A percentile compares a stretch with the other conserved stretches of the same genome.
Evolutionary conservation across 176 grass and related monocot genomes (phyloP).

Genomic region (Triticum timopheevii): DNA sequence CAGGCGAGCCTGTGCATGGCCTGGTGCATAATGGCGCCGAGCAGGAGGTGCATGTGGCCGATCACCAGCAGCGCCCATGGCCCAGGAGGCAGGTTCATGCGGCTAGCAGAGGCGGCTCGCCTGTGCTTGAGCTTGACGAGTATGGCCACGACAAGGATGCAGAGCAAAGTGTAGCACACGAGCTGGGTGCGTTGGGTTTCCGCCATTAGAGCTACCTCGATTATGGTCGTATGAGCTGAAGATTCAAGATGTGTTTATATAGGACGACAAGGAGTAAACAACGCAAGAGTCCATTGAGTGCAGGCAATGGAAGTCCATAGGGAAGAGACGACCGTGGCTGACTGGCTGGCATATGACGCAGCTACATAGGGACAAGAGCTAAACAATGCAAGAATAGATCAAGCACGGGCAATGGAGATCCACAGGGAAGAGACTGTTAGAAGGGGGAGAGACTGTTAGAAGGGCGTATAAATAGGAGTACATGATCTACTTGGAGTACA

Average conservation of each 20-base stretch:
- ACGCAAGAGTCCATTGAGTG: background rate
- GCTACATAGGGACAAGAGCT: background rate
- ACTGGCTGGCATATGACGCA: background rate
- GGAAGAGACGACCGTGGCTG: background rate
- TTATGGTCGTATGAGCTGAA: background rate
- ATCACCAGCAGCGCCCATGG: conserved; percentile 35
- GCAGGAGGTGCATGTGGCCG: conserved; percentile 48
- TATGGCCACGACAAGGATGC: background rate
- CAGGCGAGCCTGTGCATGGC: conserved; percentile 30
- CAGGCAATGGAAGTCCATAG: background rate
- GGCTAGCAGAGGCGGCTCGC: no score
- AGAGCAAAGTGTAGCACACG: conserved; percentile 4
- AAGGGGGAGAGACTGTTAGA: no score
- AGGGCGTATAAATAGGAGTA: no score
- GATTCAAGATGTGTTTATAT: background rate
- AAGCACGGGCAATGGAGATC: background rate
- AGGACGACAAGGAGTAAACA: background rate
- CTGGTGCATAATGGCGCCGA: conserved; percentile 48
- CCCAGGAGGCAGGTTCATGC: conserved; percentile 22
- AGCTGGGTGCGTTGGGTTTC: background rate
- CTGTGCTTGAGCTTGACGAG: background rate
- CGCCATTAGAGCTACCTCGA: background rate
- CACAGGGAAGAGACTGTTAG: no score
- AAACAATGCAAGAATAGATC: background rate
- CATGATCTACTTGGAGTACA: no score